phyloP scores from a whole-genome alignment of 495 filamentous ascomycete genomes.

The Neurospora hispaniola region DNA sequence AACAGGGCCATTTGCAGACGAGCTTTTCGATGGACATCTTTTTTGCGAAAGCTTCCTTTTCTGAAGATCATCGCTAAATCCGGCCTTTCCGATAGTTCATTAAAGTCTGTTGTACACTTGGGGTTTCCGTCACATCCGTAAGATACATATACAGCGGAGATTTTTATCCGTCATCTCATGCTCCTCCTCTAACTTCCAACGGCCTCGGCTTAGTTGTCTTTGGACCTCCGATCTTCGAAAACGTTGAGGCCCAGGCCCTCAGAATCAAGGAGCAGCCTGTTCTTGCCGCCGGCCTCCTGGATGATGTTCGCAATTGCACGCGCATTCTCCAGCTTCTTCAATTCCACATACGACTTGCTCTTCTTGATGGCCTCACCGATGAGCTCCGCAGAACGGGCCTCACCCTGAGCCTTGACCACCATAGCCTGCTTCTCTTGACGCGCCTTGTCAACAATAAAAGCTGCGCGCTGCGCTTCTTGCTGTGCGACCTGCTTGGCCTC shows the following conservation, averaged over 20 bases:
- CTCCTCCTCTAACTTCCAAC: conserved; percentile 2
- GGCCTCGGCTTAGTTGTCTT: conserved; percentile 21
- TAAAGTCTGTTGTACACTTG: conserved; percentile 10
- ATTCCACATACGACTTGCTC: conserved; percentile 88
- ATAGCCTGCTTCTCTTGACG: conserved; percentile 99
- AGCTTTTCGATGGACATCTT: background rate
- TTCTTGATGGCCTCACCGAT: conserved; percentile 99
- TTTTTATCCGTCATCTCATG: conserved; percentile 17
- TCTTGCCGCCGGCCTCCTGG: conserved; percentile 76
- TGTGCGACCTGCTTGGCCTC: conserved; percentile 99
- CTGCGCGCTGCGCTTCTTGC: conserved; percentile 93
- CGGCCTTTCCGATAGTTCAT: conserved; percentile 1
- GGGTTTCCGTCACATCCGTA: conserved; percentile 9
- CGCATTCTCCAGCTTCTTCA: conserved; percentile 95
- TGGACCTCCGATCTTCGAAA: conserved; percentile 43
- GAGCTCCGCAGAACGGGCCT: conserved; percentile 93
- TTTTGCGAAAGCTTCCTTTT: background rate
- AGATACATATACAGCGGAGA: conserved; percentile 38
- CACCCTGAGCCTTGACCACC: conserved; percentile 97
- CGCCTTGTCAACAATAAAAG: conserved; percentile 97
- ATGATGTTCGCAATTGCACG: conserved; percentile 72
- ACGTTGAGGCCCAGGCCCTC: conserved; percentile 89
- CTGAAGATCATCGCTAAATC: background rate
- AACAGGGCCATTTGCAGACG: background rate
- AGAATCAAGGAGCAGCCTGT: conserved; percentile 87